Conservation (phyloP, 2,329 filamentous ascomycete species). For the Lizonia empirigonia region DNA sequence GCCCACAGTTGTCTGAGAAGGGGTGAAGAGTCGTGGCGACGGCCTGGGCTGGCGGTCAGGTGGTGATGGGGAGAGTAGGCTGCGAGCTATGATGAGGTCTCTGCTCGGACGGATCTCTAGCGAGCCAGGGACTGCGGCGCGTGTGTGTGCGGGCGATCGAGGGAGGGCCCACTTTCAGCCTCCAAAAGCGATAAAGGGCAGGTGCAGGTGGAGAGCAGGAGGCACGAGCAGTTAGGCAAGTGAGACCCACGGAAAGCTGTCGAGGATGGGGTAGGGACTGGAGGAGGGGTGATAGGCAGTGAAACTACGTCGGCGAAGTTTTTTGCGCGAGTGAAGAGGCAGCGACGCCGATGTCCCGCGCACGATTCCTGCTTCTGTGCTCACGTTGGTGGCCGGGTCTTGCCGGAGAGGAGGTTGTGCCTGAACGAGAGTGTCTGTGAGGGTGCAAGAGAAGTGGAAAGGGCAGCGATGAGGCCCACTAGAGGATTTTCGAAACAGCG, state of each 20-base stretch:
- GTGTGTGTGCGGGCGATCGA: slow-evolving; percentile 30
- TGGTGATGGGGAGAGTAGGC: slow-evolving; percentile 23
- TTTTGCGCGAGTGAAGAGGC: slow-evolving; percentile 30
- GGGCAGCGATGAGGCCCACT: slow-evolving; percentile 21
- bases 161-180: slow-evolving; percentile 45
- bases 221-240: slow-evolving; percentile 34
- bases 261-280: slow-evolving; percentile 21
- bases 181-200: slow-evolving; percentile 43
- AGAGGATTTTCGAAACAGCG: slow-evolving; percentile 25
- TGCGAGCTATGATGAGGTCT: slow-evolving; percentile 17
- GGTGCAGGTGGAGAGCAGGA: slow-evolving; percentile 43
- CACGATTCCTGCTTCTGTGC: slow-evolving; percentile 32
- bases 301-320: slow-evolving; percentile 31
- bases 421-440: slow-evolving; percentile 1
- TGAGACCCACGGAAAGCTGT: slow-evolving; percentile 32
- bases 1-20: slow-evolving; percentile 25
- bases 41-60: slow-evolving; percentile 21
- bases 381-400: slow-evolving; percentile 30
- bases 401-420: slow-evolving; percentile 26
- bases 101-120: slow-evolving; percentile 17
- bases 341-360: slow-evolving; percentile 34
- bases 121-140: slow-evolving; percentile 43
- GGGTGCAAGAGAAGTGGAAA: slow-evolving; percentile 18
- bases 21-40: slow-evolving; percentile 22
- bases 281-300: slow-evolving; percentile 27